These are phyloP conservation scores for Alternaria sp. DNA, from an alignment of 2,329 filamentous ascomycete species.

Conservation along the genomic window DNA sequence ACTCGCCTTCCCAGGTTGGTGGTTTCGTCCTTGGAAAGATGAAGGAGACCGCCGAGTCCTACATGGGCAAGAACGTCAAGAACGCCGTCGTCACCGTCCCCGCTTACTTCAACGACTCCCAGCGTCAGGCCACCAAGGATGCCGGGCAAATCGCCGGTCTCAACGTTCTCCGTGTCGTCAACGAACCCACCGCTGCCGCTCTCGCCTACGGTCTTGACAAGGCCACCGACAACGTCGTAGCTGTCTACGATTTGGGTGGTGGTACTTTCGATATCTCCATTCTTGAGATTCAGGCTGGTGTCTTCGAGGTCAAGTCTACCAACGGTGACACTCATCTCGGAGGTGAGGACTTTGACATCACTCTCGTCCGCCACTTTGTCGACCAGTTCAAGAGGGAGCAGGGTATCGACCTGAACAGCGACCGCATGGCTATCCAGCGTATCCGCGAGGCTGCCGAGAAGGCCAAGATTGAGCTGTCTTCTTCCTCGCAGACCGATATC, in stretches of 20 bases:
- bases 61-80: conserved; percentile 88
- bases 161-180: conserved; percentile 96
- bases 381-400: conserved; percentile 97
- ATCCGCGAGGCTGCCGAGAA: conserved; percentile 99
- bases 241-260: conserved; percentile 97
- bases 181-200: conserved; percentile 95
- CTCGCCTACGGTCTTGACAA: conserved; percentile 97
- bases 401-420: conserved; percentile 84
- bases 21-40: conserved; percentile 97
- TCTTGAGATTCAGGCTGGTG: conserved; percentile 95
- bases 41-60: conserved; percentile 97
- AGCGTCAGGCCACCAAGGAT: conserved; percentile 98
- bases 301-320: conserved; percentile 99
- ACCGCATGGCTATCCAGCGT: conserved; percentile 99
- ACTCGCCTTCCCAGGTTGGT: conserved; percentile 98
- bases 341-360: conserved; percentile 98
- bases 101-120: conserved; percentile 98
- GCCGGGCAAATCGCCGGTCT: conserved; percentile 95
- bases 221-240: conserved; percentile 86
- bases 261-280: conserved; percentile 99
- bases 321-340: conserved; percentile 98
- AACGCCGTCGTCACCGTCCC: conserved; percentile 97
- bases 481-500: conserved; percentile 93
- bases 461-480: conserved; percentile 98
- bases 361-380: conserved; percentile 90